Evolutionary conservation across 176 grass and related monocot genomes (phyloP).

Genomic region (Metroxylon sagu): DNA sequence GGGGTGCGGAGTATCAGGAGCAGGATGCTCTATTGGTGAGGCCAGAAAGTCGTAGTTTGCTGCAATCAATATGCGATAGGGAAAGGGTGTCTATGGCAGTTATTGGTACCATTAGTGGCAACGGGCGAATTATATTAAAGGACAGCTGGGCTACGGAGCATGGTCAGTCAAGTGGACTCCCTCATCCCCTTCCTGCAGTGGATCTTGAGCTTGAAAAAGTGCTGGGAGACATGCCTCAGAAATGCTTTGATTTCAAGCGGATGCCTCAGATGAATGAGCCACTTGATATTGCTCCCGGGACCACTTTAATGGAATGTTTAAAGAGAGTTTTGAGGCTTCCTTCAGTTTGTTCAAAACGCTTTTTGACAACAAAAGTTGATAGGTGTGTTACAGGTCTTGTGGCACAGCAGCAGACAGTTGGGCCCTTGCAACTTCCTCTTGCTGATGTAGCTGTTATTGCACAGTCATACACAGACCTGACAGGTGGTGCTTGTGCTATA

Average conservation of each 20-base stretch:
- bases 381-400: constrained; percentile 89
- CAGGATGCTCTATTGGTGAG: constrained; percentile 75
- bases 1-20: constrained; percentile 91
- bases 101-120: constrained; percentile 72
- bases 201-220: constrained; percentile 95
- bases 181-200: constrained; percentile 47
- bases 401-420: constrained; percentile 81
- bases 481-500: constrained; percentile 75
- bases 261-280: constrained; percentile 46
- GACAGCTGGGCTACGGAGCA: constrained; percentile 56
- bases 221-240: constrained; percentile 91
- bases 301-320: constrained; percentile 59
- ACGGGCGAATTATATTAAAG: constrained; percentile 77
- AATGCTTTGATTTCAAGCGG: constrained; percentile 63
- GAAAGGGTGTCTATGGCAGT: constrained; percentile 88
- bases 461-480: constrained; percentile 67
- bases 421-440: constrained; percentile 72
- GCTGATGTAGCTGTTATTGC: constrained; percentile 90
- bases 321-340: constrained; percentile 72
- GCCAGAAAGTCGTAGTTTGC: constrained; percentile 42
- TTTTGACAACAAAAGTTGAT: constrained; percentile 93
- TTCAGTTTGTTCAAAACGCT: constrained; percentile 87
- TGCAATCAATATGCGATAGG: constrained; percentile 66
- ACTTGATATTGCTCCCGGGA: constrained; percentile 60
- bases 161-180: constrained; percentile 35